Conservation (phyloP, 1,284 basidiomycete genomes). For the Trametes hirsuta region DNA sequence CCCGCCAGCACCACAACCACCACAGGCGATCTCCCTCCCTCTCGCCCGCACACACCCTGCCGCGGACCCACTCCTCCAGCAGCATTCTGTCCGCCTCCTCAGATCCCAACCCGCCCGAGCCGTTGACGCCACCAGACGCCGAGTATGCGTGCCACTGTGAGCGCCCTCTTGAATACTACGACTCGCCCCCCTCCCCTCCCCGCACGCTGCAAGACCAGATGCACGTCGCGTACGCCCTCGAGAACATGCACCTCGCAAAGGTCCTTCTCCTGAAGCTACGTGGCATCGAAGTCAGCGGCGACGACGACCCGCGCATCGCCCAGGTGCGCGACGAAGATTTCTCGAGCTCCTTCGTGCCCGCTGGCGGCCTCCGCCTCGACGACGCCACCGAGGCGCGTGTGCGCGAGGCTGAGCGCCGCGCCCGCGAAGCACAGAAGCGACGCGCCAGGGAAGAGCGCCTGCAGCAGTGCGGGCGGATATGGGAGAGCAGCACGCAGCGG, state of each 20-base stretch:
- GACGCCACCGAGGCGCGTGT: conserved; percentile 41
- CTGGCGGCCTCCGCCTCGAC: conserved; percentile 52
- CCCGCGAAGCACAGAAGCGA: conserved; percentile 45
- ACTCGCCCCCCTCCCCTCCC: conserved; percentile 50
- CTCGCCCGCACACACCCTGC: conserved; percentile 27
- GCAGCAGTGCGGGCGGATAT: conserved; percentile 50
- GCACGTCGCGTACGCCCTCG: conserved; percentile 65
- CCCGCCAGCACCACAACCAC: conserved; percentile 10
- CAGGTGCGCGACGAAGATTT: conserved; percentile 69
- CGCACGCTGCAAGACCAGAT: conserved; percentile 63
- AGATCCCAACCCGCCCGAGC: conserved; percentile 26
- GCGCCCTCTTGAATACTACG: conserved; percentile 37
- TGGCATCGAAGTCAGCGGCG: conserved; percentile 59
- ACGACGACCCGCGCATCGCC: conserved; percentile 64
- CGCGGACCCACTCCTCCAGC: conserved; percentile 27
- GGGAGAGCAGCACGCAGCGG: conserved; percentile 52
- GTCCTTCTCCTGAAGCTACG: conserved; percentile 61
- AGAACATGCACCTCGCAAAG: conserved; percentile 67
- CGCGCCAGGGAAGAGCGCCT: conserved; percentile 46
- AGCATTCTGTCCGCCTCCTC: conserved; percentile 37
- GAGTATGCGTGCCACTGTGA: conserved; percentile 19
- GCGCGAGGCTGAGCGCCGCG: conserved; percentile 32
- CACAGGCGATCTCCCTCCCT: conserved; percentile 23
- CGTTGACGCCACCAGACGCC: conserved; percentile 34
- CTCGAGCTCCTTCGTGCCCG: conserved; percentile 59